Percentiles rank a stretch among this genome's conserved stretches.
Conservation (phyloP, 306 rosid genomes). For the Malus fusca region DNA sequence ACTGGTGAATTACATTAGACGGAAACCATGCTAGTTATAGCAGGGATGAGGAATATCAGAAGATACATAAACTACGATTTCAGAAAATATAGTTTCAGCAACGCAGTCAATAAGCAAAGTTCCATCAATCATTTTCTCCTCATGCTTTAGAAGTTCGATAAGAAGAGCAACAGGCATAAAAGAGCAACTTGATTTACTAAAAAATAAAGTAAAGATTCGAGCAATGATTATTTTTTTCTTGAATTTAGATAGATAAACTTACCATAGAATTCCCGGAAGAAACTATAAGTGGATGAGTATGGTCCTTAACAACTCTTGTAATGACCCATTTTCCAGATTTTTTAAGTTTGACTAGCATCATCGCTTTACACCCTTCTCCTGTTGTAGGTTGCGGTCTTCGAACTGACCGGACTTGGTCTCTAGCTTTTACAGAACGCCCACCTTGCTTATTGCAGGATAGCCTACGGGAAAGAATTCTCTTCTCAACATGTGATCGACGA, state of each 20-base stretch:
- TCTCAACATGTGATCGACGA: not conserved
- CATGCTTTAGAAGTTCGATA: not conserved
- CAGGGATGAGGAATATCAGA: not conserved
- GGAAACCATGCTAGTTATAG: not conserved
- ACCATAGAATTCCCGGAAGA: not conserved
- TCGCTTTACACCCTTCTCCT: conserved; percentile 42
- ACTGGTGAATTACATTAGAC: not conserved
- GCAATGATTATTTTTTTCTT: not conserved
- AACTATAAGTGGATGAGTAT: not conserved
- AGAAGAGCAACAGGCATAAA: not conserved
- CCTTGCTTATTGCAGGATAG: not conserved
- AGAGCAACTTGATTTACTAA: not conserved
- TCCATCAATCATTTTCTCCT: not conserved
- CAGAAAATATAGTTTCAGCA: not conserved
- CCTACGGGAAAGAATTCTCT: conserved; percentile 1
- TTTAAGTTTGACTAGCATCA: conserved; percentile 31
- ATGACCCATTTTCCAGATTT: conserved; percentile 34
- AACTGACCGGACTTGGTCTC: conserved; percentile 7
- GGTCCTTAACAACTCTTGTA: conserved; percentile 31
- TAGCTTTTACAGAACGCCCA: conserved; percentile 3
- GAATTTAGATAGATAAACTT: not conserved
- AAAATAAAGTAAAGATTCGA: not conserved
- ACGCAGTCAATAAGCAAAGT: not conserved
- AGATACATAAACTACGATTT: not conserved
- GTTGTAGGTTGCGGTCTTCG: conserved; percentile 24